Conservation (phyloP, 2,329 filamentous ascomycete species). For the Blastomyces parvus region DNA sequence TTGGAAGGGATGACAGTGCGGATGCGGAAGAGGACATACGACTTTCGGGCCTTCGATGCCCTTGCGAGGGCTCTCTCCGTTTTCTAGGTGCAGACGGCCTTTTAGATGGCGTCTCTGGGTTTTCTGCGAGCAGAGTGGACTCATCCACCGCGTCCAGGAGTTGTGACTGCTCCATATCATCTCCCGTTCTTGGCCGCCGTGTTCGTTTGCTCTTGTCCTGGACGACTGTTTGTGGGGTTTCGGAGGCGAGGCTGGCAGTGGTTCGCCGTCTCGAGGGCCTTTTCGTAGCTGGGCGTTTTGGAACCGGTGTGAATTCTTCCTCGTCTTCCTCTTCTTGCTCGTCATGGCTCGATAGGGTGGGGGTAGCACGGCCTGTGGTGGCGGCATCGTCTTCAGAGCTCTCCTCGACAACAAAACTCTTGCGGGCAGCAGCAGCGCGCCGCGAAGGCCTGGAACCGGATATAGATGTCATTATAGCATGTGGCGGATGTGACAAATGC, state of each 20-base stretch:
- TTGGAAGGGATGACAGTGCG: constrained; percentile 36
- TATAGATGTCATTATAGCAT: constrained; percentile 30
- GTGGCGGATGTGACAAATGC: background rate
- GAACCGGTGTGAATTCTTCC: constrained; percentile 71
- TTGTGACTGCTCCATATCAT: constrained; percentile 6
- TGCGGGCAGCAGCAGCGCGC: constrained; percentile 52
- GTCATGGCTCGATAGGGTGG: constrained; percentile 36
- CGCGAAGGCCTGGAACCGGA: constrained; percentile 44
- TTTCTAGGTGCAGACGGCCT: constrained; percentile 51
- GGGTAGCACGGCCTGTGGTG: constrained; percentile 41
- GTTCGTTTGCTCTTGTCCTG: constrained; percentile 26
- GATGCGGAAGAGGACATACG: constrained; percentile 34
- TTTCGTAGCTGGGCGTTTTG: constrained; percentile 48
- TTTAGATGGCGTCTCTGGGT: constrained; percentile 47
- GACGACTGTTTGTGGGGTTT: constrained; percentile 34
- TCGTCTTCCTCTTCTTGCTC: constrained; percentile 50
- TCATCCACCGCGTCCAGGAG: constrained; percentile 45
- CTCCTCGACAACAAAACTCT: constrained; percentile 65
- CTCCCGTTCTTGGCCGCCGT: constrained; percentile 37
- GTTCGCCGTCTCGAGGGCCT: constrained; percentile 50
- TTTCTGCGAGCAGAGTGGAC: constrained; percentile 43
- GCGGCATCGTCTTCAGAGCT: constrained; percentile 61
- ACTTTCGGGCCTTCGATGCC: constrained; percentile 23
- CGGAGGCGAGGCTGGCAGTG: constrained; percentile 36
- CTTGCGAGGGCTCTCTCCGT: constrained; percentile 50